A percentile compares a stretch with the other conserved stretches of the same genome.
Conservation (phyloP, 1,139 yeast genomes). For the Debaryomyces singareniensis region DNA sequence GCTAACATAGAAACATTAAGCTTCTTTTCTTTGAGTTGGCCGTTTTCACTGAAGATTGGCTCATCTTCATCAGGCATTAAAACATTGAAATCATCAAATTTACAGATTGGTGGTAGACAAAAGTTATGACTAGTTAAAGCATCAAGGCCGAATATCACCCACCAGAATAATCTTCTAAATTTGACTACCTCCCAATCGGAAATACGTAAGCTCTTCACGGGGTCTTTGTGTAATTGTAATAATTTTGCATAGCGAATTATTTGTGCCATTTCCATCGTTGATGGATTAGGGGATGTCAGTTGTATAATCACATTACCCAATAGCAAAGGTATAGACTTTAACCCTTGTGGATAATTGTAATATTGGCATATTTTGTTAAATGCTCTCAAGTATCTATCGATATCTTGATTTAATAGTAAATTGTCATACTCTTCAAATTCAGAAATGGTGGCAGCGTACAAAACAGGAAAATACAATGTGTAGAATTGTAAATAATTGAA, state of each 20-base stretch:
- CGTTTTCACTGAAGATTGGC: constrained; percentile 20
- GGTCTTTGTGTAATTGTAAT: constrained; percentile 54
- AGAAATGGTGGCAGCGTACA: constrained; percentile 49
- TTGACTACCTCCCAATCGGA: constrained; percentile 43
- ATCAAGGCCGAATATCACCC: constrained; percentile 59
- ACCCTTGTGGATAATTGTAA: constrained; percentile 48
- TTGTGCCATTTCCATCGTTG: constrained; percentile 45
- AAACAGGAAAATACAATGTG: constrained; percentile 42
- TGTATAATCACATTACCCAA: constrained; percentile 48
- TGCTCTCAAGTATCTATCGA: constrained; percentile 40
- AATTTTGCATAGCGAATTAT: constrained; percentile 50
- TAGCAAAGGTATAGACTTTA: constrained; percentile 39
- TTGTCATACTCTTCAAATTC: constrained; percentile 51
- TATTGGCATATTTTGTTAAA: constrained; percentile 45
- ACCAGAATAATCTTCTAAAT: constrained; percentile 53
- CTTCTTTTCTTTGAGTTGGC: constrained; percentile 17
- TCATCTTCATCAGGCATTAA: constrained; percentile 46
- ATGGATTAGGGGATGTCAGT: constrained; percentile 52
- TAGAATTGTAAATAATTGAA: constrained; percentile 39
- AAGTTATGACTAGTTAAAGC: constrained; percentile 52
- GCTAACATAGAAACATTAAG: constrained; percentile 36
- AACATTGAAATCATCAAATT: constrained; percentile 51
- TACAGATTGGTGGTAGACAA: constrained; percentile 52
- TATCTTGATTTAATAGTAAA: constrained; percentile 41
- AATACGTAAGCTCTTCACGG: constrained; percentile 43